phyloP scores from a whole-genome alignment of 768 basidiomycete species.

The Hemileccinum rubropunctum region DNA sequence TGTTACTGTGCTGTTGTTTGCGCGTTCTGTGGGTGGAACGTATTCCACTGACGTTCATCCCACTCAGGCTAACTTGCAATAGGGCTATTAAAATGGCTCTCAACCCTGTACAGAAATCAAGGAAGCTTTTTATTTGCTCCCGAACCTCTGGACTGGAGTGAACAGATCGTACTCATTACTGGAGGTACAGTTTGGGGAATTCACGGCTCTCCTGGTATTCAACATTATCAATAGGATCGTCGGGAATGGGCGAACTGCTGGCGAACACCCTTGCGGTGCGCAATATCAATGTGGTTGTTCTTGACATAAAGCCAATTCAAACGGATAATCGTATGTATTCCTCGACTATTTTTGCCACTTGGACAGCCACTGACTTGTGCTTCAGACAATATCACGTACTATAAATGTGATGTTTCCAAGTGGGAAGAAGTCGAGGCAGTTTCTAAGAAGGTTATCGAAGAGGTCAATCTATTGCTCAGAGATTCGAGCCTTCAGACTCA shows the following conservation, averaged over 20 bases:
- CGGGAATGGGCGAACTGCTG: slow-evolving; percentile 84
- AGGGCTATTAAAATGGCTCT: slow-evolving; percentile 74
- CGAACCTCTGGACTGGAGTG: slow-evolving; percentile 71
- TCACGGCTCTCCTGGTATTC: not conserved
- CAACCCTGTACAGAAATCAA: slow-evolving; percentile 73
- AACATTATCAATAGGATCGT: slow-evolving; percentile 56
- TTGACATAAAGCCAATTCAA: slow-evolving; percentile 76
- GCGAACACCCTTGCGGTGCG: slow-evolving; percentile 84
- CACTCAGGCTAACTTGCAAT: slow-evolving; percentile 7
- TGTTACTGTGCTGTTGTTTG: slow-evolving; percentile 60
- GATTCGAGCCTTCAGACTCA: not conserved
- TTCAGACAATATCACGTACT: slow-evolving; percentile 76
- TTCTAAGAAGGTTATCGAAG: slow-evolving; percentile 70
- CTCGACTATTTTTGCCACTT: not conserved
- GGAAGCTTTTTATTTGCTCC: slow-evolving; percentile 61
- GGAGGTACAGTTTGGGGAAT: slow-evolving; percentile 60
- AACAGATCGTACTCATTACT: slow-evolving; percentile 88
- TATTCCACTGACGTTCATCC: not conserved
- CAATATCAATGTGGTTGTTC: slow-evolving; percentile 79
- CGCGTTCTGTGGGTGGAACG: slow-evolving; percentile 57
- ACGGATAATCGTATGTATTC: slow-evolving; percentile 67
- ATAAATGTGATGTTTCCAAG: slow-evolving; percentile 90
- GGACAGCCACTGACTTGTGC: slow-evolving; percentile 3
- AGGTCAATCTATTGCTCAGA: slow-evolving; percentile 45
- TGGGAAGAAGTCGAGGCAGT: slow-evolving; percentile 80